phyloP scores from a whole-genome alignment of 139 green algal species.

The Raphidocelis subcapitata region DNA sequence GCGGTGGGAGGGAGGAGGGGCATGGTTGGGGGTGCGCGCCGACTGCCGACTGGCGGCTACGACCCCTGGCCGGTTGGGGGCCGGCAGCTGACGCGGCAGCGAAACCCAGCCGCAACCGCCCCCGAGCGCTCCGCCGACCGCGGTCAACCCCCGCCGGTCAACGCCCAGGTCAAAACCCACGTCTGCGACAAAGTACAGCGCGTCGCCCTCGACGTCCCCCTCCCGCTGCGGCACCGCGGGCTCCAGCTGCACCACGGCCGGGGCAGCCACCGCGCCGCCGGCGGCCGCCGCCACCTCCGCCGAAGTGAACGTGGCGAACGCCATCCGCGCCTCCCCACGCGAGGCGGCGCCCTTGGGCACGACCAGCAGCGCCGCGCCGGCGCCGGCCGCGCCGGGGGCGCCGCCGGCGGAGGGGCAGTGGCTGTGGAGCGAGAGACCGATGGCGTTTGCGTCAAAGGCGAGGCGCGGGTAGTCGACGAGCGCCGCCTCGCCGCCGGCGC shows the following conservation, averaged over 20 bases:
- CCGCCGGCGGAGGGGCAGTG: conserved; percentile 5
- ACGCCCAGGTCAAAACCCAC: not conserved
- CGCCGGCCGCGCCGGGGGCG: not conserved
- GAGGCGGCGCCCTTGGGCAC: conserved; percentile 14
- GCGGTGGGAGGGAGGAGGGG: not conserved
- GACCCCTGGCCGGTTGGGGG: too few species aligned
- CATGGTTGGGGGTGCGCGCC: too few species aligned
- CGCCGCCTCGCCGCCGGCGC: not conserved
- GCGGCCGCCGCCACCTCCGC: conserved; percentile 2
- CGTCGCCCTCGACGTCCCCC: not conserved
- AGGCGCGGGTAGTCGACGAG: conserved; percentile 19
- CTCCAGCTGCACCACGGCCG: not conserved
- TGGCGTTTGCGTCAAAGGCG: conserved; percentile 7
- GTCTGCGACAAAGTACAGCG: conserved; percentile 20
- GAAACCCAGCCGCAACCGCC: too few species aligned
- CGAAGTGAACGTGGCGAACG: conserved; percentile 5
- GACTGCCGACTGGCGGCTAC: too few species aligned
- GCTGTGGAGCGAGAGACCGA: conserved; percentile 16
- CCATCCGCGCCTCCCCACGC: not conserved
- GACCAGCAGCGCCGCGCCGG: conserved; percentile 7
- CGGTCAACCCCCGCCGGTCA: too few species aligned
- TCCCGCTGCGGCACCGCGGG: conserved; percentile 2
- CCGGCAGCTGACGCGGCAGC: too few species aligned
- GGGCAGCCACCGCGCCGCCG: not conserved
- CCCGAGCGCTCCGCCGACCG: too few species aligned